Base-by-base conservation (phyloP, 2,329 filamentous ascomycete genomes). In the Venturia aucupariae region DNA sequence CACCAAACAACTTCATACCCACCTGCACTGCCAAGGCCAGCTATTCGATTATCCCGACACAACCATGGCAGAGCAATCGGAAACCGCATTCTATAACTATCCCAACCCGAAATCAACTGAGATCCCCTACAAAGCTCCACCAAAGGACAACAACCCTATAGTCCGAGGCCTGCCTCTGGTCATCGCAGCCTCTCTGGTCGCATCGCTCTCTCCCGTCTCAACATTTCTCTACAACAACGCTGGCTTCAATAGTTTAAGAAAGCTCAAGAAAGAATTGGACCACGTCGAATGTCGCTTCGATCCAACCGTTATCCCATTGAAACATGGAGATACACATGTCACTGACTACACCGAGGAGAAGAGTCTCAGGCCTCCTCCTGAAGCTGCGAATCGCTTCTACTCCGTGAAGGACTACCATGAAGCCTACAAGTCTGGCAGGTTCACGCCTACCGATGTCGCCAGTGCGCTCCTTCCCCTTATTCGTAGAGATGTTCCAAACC, bases 371-470 rank as follows among this genome's bases (percentile, higher is more conserved):
- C 3, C 60, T 10, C 38, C 35, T 27, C 44, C 59, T n/a, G 46
- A 63, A 46, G 57, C 38, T 44, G 30, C 32, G 19, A 39, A 27
- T 39, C 35, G 61, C 15, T 60, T 89, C 76, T 84, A 86, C 73
- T 89, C 89, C 3, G 83, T 86, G 30, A 81, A 83, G 15, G 90
- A 96, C 76, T 96, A 92, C 72, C 87, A 91, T 72, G 82, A 84
- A 62, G 82, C 89, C 48, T 96, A 92, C 77, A 82, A 81, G 67
- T 84, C 84, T 5, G 89, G 90, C 61, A 78, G 82, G 66, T 72
- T 88, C 65, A 94, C 90, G 0, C 92, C 92, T 0, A 79, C 84
- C 0, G 83, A 87, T 67, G 89, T 96, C 1, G 83, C 82, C 15
- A 84, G 92, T 73, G 82, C 84, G 0, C 79, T 96, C 19, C 79